Evolutionary conservation across 1,284 basidiomycete species (phyloP), one percentile per base, ranked within the genome.

Genomic region (Moesziomyces aphidis): DNA sequence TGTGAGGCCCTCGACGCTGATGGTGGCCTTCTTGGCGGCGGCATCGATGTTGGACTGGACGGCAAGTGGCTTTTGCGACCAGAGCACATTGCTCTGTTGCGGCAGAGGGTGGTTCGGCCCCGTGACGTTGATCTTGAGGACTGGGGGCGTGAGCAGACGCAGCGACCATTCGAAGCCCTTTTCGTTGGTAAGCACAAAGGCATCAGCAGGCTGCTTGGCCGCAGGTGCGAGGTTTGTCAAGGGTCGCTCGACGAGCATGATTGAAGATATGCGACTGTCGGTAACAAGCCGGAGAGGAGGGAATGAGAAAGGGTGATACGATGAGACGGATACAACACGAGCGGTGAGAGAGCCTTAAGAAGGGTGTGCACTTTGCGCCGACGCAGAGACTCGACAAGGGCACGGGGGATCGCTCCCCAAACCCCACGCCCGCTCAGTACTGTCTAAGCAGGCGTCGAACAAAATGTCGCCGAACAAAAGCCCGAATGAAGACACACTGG

Each of bases 51-150:
- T 83, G 50, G 74, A 54, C 56, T 61, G 75, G 60, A 85, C 80
- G 24, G 45, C 21, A 0, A 81, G 58, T 1, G 82, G 77, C 15
- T 73, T 55, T 21, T 61, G 55, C 15, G 50, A n/a, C 51, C 83
- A 79, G 21, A 83, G 68, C 43, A 86, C 74, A 54, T 86, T 86
- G 73, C 82, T 80, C 64, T 86, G 85, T 22, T 85, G 85, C 0
- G 85, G 86, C 24, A 73, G 63, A 8, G 83, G 84, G 42, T 85
- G 79, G 42, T 84, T 80, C 0, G 85, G 85, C 4, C 85, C 84
- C 2, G 78, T 79, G 23, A 86, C 66, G 19, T 81, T 72, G 28
- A 84, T 77, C 45, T 83, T 82, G 52, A 85, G 78, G 31, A 81
- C 81, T 39, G 80, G 82, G 23, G 80, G 63, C 3, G 81, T 78